Evolutionary conservation across 1,284 basidiomycete species (phyloP).

Genomic region (Boletus sp.): DNA sequence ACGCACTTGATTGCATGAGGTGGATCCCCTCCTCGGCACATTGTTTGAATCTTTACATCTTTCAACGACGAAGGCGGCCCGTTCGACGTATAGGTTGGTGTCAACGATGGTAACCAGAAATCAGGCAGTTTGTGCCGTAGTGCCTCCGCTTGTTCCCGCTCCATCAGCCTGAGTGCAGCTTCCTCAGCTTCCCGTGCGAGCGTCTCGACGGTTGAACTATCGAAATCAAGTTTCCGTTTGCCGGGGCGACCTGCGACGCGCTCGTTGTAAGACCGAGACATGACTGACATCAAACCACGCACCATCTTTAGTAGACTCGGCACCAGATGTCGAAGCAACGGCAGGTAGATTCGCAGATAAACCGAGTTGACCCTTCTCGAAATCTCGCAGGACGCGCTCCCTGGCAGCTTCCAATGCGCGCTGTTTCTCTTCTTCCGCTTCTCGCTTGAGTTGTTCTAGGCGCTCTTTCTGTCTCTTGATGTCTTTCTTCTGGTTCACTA

Average conservation of each 20-base stretch:
- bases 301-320: constrained; percentile 33
- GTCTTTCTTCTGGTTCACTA: constrained; percentile 84
- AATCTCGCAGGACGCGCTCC: constrained; percentile 81
- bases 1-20: constrained; percentile 72
- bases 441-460: constrained; percentile 67
- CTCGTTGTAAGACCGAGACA: background rate
- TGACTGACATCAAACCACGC: constrained; percentile 21
- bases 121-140: constrained; percentile 86
- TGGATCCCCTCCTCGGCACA: constrained; percentile 75
- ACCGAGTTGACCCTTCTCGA: constrained; percentile 78
- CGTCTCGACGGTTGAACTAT: constrained; percentile 63
- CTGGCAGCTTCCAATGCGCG: constrained; percentile 68
- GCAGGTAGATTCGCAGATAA: constrained; percentile 41
- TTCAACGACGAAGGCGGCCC: constrained; percentile 64
- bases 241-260: constrained; percentile 44
- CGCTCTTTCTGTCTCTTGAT: constrained; percentile 82
- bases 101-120: constrained; percentile 90
- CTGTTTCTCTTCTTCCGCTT: constrained; percentile 70
- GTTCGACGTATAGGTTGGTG: constrained; percentile 68
- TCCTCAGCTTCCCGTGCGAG: constrained; percentile 80
- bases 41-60: constrained; percentile 81
- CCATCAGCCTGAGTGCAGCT: constrained; percentile 74
- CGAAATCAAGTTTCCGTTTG: constrained; percentile 78
- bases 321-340: constrained; percentile 37
- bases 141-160: constrained; percentile 80